These are phyloP conservation scores for Cercophora sp. DNA, from an alignment of 495 filamentous ascomycete genomes.

Conservation along the genomic window DNA sequence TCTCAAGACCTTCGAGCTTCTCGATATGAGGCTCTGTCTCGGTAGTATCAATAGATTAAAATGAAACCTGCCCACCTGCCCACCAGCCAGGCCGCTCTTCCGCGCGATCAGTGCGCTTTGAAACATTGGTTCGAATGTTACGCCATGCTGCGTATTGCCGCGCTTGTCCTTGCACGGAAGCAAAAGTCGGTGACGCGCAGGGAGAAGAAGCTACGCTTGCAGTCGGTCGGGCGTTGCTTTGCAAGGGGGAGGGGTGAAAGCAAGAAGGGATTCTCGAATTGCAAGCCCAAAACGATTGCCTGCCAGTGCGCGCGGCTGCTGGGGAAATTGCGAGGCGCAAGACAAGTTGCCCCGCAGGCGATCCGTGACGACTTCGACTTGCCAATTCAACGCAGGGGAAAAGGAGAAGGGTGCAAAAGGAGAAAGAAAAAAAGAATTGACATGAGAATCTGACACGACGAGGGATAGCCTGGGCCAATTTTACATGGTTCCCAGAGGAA, in stretches of 20 bases:
- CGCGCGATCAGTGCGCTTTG: neutral
- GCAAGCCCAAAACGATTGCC: neutral
- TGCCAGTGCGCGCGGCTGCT: neutral
- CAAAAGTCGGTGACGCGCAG: too few relatives aligned
- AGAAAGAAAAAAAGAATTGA: neutral
- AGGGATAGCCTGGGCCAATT: too few relatives aligned
- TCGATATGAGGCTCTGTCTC: neutral
- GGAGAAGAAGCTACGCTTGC: too few relatives aligned
- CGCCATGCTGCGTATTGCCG: neutral
- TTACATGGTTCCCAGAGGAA: too few relatives aligned
- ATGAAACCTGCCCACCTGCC: neutral
- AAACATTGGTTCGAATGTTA: neutral
- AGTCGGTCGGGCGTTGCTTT: too few relatives aligned
- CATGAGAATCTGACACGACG: neutral
- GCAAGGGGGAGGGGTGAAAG: too few relatives aligned
- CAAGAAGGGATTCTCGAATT: neutral
- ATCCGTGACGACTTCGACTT: too few relatives aligned
- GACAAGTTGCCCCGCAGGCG: too few relatives aligned
- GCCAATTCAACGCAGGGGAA: neutral
- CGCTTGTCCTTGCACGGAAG: neutral
- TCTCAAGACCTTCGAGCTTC: too few relatives aligned
- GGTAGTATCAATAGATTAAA: constrained; percentile 7
- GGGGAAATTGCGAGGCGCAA: constrained; percentile 6
- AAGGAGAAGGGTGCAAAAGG: neutral
- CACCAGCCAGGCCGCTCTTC: neutral